phyloP scores from a whole-genome alignment of 441 rosid species.

The Isatis lusitanica region DNA sequence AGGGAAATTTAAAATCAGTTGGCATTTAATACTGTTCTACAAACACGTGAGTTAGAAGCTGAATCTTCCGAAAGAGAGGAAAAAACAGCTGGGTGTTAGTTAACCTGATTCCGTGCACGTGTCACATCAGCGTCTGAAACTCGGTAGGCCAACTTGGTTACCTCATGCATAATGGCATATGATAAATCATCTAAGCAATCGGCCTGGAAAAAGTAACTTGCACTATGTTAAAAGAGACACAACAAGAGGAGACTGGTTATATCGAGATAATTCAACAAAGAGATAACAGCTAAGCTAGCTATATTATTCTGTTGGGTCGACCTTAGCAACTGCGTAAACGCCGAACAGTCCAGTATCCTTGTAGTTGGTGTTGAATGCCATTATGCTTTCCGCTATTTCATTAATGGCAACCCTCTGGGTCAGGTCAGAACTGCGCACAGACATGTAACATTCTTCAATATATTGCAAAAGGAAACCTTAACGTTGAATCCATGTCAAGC shows the following conservation, averaged over 20 bases:
- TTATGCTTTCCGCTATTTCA: constrained; percentile 94
- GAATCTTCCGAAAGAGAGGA: neutral
- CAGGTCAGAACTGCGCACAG: constrained; percentile 72
- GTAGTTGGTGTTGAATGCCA: constrained; percentile 99
- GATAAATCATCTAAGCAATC: constrained; percentile 92
- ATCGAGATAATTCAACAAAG: neutral
- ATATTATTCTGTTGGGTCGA: constrained; percentile 32
- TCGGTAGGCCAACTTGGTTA: constrained; percentile 75
- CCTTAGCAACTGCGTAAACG: constrained; percentile 97
- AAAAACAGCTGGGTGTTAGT: neutral
- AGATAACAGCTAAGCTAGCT: constrained; percentile 3
- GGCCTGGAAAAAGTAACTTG: constrained; percentile 53
- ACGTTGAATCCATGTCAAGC: neutral
- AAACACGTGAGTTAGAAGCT: neutral
- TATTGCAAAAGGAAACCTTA: neutral
- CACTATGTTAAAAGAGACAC: constrained; percentile 17
- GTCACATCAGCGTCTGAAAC: constrained; percentile 94
- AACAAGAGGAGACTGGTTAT: neutral
- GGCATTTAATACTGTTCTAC: neutral
- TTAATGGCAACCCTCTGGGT: constrained; percentile 80
- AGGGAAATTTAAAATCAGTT: constrained; percentile 13
- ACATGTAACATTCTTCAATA: constrained; percentile 24
- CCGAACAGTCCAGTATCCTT: constrained; percentile 98
- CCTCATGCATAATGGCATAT: constrained; percentile 88
- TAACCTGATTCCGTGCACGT: constrained; percentile 98